A percentile compares a stretch with the other conserved stretches of the same genome.
Conservation (phyloP, 345 rosid species). For the Mallotus nudiflorus region DNA sequence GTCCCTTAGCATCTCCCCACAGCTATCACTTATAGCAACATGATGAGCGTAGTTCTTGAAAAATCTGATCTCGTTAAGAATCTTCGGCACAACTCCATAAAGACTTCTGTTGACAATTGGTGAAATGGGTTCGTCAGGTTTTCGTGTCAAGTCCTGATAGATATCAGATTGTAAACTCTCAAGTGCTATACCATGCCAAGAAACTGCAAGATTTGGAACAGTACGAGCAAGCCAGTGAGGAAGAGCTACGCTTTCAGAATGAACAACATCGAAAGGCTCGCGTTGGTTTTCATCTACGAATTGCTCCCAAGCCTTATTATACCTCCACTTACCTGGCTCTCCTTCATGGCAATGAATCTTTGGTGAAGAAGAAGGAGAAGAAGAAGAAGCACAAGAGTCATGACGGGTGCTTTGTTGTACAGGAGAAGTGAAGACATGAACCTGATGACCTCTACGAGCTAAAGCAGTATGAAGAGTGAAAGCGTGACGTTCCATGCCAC, state of each 20-base stretch:
- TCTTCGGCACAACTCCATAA: conserved; percentile 64
- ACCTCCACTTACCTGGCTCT: conserved; percentile 68
- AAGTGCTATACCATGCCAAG: conserved; percentile 95
- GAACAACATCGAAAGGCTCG: conserved; percentile 69
- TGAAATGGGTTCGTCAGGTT: conserved; percentile 57
- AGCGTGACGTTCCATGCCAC: conserved; percentile 99
- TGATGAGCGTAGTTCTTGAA: conserved; percentile 79
- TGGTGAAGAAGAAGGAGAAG: conserved; percentile 17
- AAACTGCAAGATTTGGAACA: conserved; percentile 63
- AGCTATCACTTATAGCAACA: conserved; percentile 88
- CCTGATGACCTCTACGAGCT: conserved; percentile 73
- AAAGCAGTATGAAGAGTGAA: conserved; percentile 69
- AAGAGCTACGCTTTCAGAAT: conserved; percentile 88
- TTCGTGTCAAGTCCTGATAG: conserved; percentile 72
- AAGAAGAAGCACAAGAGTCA: conserved; percentile 3
- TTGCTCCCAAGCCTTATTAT: conserved; percentile 83
- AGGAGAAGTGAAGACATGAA: conserved; percentile 90
- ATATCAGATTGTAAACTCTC: conserved; percentile 81
- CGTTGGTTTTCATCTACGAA: conserved; percentile 60
- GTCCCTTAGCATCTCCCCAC: conserved; percentile 90
- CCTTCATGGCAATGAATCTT: conserved; percentile 70
- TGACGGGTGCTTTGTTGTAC: conserved; percentile 9
- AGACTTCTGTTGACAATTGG: conserved; percentile 49
- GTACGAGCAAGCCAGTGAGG: conserved; percentile 72
- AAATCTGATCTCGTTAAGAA: conserved; percentile 78